Base-by-base conservation (phyloP, 2,329 filamentous ascomycete genomes). In the Hysterium pulicare region DNA sequence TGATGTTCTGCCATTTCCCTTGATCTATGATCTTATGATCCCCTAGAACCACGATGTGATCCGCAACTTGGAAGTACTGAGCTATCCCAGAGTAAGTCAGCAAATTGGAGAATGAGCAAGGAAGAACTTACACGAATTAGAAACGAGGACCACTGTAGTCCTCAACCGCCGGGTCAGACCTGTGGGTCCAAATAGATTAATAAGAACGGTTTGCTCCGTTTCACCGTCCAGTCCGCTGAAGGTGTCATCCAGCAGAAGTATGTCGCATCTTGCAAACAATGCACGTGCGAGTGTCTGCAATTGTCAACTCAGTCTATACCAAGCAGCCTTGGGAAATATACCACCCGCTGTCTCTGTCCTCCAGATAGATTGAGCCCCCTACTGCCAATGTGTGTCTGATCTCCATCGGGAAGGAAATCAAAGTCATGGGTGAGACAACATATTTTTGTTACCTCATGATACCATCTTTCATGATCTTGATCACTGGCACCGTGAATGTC, bases 221-320 rank as follows among this genome's bases (percentile, higher is more conserved):
- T 66, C 56, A 1, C 63, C 84, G 61, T 94, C 88, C 8, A 93
- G 80, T 8, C 87, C 83, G 40, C 72, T 58, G 64, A 94, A 90
- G 32, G 93, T 87, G 58, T 94, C 88, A 61, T 94, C 88, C 55
- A 93, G 74, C 16, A 93, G 72, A 5, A 94, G 71, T 47, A 90
- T 83, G 0, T 84, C 83, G 1, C 86, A 86, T 11, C 87, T 76
- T 2, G 87, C 90, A 63, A 93, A 93, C 17, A 93, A 72, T 26
- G 24, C 24, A 8, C 24, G 7, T 8, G 24, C 24, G 15, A 49
- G 38, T 11, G 45, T n/a, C n/a, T n/a, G n/a, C n/a, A n/a, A n/a
- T n/a, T n/a, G n/a, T n/a, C n/a, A n/a, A n/a, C n/a, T n/a, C n/a
- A n/a, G n/a, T n/a, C n/a, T n/a, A n/a, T n/a, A n/a, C n/a, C n/a